Base-by-base conservation (phyloP, 2,329 filamentous ascomycete genomes). In the Cladophialophora chaetospira region DNA sequence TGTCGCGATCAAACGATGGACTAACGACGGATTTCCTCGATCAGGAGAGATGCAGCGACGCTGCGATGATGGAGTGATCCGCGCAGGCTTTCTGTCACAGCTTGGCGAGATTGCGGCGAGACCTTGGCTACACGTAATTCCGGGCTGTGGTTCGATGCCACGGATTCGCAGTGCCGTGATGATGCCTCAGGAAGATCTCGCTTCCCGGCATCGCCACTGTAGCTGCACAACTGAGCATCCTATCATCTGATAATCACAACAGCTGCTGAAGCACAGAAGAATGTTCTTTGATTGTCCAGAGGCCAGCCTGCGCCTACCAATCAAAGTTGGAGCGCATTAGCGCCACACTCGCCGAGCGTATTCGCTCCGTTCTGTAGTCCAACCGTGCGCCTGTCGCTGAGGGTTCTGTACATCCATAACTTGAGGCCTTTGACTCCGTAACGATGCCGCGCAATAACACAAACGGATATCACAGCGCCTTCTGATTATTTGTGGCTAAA, bases 111-210 rank as follows among this genome's bases (percentile, higher is more conserved):
- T 33, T 25, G 17, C 13, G 6, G 31, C 13, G 15, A 17, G 19
- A 33, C 6, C 55, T 57, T 57, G 55, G 55, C 48, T 53, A 57
- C 55, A 48, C 55, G 55, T 57, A 48, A 57, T 49, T 49, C 36
- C 10, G 23, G 42, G 42, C 42, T 44, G 42, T 44, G 42, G 42
- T 44, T 44, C 42, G 42, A 15, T 11, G 23, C 10, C 42, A 17
- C 33, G 53, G 17, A 21, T 44, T 35, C 23, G 28, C 26, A 21
- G 44, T 26, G 21, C 42, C 42, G 42, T 44, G 42, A 44, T 28
- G 42, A 15, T n/a, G 23, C 4, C 42, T 26, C 19, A n/a, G n/a
- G 23, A n/a, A 38, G 15, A 9, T 10, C 15, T 38, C 35, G 35
- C 4, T 9, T 21, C 15, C 21, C 36, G 15, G 17, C 15, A 8